Evolutionary conservation across 2,329 filamentous ascomycete species (phyloP).

Genomic region (Ophiocordyceps camponoti-saundersi): DNA sequence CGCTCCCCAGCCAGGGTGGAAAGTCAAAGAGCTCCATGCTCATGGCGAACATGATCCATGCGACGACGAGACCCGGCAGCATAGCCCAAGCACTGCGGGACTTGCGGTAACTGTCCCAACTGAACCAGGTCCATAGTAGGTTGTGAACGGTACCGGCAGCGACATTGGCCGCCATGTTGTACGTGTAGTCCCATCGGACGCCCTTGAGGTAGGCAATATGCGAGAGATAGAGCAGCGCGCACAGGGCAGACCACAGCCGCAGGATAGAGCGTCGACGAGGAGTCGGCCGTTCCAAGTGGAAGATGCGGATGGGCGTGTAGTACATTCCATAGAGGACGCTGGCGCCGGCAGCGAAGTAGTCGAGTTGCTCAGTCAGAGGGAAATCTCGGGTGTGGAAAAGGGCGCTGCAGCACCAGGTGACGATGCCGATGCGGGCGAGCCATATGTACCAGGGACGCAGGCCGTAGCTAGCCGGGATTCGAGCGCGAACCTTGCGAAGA

Average conservation of each 20-base stretch:
- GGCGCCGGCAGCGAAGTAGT: slow-evolving; percentile 89
- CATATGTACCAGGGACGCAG: slow-evolving; percentile 65
- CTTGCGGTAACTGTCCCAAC: slow-evolving; percentile 53
- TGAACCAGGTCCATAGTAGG: slow-evolving; percentile 72
- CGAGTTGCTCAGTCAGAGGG: slow-evolving; percentile 70
- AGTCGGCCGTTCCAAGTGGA: slow-evolving; percentile 52
- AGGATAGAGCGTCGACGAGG: slow-evolving; percentile 32
- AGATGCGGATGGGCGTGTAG: slow-evolving; percentile 66
- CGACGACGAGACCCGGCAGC: slow-evolving; percentile 81
- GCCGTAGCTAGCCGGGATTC: slow-evolving; percentile 56
- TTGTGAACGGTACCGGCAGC: slow-evolving; percentile 67
- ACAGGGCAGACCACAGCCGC: slow-evolving; percentile 60
- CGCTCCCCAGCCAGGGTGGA: slow-evolving; percentile 59
- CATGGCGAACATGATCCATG: slow-evolving; percentile 87
- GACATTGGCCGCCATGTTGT: slow-evolving; percentile 96
- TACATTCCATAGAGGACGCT: slow-evolving; percentile 84
- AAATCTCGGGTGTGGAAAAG: slow-evolving; percentile 90
- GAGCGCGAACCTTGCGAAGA: slow-evolving; percentile 49
- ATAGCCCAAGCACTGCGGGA: slow-evolving; percentile 62
- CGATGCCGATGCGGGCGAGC: slow-evolving; percentile 67
- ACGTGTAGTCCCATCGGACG: slow-evolving; percentile 85
- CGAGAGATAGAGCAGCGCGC: slow-evolving; percentile 49
- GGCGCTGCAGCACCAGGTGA: slow-evolving; percentile 76
- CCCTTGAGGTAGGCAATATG: slow-evolving; percentile 77
- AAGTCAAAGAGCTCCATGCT: slow-evolving; percentile 92